Percentiles rank a stretch among this genome's conserved stretches.
These are phyloP conservation scores for Panaeolus papilionaceus DNA, from an alignment of 768 basidiomycete species.

Conservation along the genomic window DNA sequence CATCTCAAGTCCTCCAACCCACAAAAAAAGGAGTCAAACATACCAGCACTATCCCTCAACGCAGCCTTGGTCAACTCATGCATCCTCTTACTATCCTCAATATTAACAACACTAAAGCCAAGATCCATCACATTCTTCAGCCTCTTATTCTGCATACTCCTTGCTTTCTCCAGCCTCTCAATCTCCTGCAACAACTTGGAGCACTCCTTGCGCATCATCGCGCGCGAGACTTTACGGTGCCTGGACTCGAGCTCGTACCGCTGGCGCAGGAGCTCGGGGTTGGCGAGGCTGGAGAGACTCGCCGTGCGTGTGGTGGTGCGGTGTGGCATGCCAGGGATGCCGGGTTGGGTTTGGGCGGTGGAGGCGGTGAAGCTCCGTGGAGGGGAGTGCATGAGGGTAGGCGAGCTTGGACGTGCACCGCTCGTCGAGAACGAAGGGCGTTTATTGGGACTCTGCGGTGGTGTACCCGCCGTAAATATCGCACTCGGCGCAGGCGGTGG, in stretches of 20 bases:
- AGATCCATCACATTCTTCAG: slow-evolving; percentile 59
- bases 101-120: slow-evolving; percentile 54
- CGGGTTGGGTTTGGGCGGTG: not conserved
- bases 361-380: not conserved
- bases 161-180: slow-evolving; percentile 48
- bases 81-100: slow-evolving; percentile 52
- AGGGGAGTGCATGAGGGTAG: not conserved
- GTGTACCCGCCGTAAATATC: not conserved
- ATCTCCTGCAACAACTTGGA: slow-evolving; percentile 55
- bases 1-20: not conserved
- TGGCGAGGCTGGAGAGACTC: not conserved
- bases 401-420: not conserved
- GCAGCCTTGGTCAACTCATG: slow-evolving; percentile 47
- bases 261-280: not conserved
- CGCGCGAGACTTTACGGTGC: not conserved
- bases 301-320: slow-evolving; percentile 10
- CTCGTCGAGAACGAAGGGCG: not conserved
- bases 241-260: not conserved
- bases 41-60: slow-evolving; percentile 47
- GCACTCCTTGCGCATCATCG: slow-evolving; percentile 49
- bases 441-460: not conserved
- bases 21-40: slow-evolving; percentile 12
- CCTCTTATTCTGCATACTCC: slow-evolving; percentile 48
- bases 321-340: slow-evolving; percentile 9
- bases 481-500: not conserved